A percentile compares a stretch with the other conserved stretches of the same genome.
Conservation (phyloP, 371 early-diverging fungal species). For the Apophysomyces ossiformis region DNA sequence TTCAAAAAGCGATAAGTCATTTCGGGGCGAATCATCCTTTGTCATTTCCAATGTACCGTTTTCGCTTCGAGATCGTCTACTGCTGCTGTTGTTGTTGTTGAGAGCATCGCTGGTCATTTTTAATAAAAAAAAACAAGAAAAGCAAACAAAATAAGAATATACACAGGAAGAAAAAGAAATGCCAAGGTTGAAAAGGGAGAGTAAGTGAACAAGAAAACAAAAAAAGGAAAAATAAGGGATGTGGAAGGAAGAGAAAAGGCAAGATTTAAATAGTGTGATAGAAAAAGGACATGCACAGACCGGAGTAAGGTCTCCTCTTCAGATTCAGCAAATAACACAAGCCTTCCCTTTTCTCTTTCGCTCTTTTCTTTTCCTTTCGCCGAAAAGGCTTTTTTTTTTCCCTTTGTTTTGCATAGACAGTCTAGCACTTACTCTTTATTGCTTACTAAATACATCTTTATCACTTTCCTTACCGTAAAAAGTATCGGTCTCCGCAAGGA, state of each 20-base stretch:
- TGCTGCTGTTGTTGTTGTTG: slow-evolving; percentile 6
- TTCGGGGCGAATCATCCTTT: neutral
- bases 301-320: slow-evolving; percentile 23
- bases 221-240: neutral
- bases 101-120: neutral
- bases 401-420: neutral
- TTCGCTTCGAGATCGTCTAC: slow-evolving; percentile 19
- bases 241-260: slow-evolving; percentile 8
- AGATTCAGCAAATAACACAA: neutral
- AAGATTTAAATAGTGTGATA: slow-evolving; percentile 6
- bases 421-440: too few species aligned
- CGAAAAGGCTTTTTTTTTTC: neutral
- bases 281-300: slow-evolving; percentile 32
- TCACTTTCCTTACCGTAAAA: neutral
- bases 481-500: too few species aligned
- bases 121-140: neutral
- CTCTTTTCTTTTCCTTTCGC: neutral
- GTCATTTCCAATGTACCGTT: slow-evolving; percentile 11
- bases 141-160: neutral
- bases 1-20: neutral
- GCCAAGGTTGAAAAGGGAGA: neutral
- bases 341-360: neutral
- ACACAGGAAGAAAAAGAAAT: slow-evolving; percentile 2
- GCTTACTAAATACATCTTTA: neutral
- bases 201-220: neutral